Evolutionary conservation across 805 yeast species (phyloP).

Genomic region (Metschnikowia aberdeeniae): DNA sequence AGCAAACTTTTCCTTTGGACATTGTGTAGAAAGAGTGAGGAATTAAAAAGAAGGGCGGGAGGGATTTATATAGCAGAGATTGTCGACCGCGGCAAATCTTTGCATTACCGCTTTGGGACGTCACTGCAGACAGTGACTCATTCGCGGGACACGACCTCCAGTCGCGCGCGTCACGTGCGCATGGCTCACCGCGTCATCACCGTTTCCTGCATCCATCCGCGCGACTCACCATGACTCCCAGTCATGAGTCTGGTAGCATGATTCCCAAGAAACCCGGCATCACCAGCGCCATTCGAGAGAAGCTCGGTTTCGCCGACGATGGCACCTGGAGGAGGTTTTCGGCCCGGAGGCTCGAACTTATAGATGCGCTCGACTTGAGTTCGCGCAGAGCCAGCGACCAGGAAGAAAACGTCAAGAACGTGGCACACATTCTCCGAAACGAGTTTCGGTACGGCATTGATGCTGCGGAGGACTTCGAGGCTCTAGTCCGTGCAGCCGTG

Average conservation of each 20-base stretch:
- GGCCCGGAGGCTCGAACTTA: conserved; percentile 84
- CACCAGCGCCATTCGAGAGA: conserved; percentile 54
- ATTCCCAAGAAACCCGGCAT: conserved; percentile 44
- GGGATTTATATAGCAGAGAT: conserved; percentile 18
- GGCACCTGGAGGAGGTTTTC: conserved; percentile 84
- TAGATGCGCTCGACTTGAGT: conserved; percentile 65
- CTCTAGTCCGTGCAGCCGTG: conserved; percentile 86
- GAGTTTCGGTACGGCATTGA: conserved; percentile 71
- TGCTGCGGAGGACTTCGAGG: conserved; percentile 72
- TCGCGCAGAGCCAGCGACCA: conserved; percentile 87
- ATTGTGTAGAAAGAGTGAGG: conserved; percentile 32
- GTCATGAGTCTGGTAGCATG: conserved; percentile 10
- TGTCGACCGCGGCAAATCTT: conserved; percentile 21
- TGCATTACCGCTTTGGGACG: conserved; percentile 14
- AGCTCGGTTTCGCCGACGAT: conserved; percentile 76
- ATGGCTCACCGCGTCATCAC: background rate
- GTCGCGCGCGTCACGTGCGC: background rate
- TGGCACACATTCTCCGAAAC: conserved; percentile 69
- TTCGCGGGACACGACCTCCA: background rate
- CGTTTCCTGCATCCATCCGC: background rate
- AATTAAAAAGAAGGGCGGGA: conserved; percentile 6
- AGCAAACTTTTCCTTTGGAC: conserved; percentile 98
- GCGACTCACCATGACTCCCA: conserved; percentile 16
- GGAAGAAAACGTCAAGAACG: conserved; percentile 71
- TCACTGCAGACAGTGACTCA: conserved; percentile 15